These are phyloP conservation scores for Citrullus mucosospermus DNA, from an alignment of 306 rosid genomes.

Conservation along the genomic window DNA sequence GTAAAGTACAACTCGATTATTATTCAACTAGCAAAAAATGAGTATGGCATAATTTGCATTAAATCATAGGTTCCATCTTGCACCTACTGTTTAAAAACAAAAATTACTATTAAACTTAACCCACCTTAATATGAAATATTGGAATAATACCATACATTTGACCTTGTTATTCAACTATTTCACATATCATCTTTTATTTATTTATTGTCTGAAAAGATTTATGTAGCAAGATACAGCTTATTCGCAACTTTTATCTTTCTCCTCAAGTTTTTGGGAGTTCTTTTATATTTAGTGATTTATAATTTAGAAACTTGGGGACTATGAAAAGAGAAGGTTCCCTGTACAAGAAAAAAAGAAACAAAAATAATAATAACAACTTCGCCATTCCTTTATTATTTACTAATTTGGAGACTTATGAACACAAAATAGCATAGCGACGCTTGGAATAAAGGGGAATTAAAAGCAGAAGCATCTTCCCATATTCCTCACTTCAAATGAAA, in stretches of 20 bases:
- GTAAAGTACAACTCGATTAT: too few species aligned
- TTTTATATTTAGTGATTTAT: not conserved
- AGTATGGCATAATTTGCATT: too few species aligned
- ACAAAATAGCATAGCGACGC: not conserved
- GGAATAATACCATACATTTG: too few species aligned
- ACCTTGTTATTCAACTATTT: too few species aligned
- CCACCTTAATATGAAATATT: too few species aligned
- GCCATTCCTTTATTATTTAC: not conserved
- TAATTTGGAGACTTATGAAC: not conserved
- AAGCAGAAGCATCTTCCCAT: not conserved
- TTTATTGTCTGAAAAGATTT: too few species aligned
- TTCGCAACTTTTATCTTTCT: not conserved
- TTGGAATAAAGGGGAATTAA: not conserved
- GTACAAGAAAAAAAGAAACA: not conserved
- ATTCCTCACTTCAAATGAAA: not conserved
- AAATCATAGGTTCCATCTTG: too few species aligned
- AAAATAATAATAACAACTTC: not conserved
- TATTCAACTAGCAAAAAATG: too few species aligned
- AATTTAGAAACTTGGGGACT: not conserved
- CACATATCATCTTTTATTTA: too few species aligned
- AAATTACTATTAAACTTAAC: too few species aligned
- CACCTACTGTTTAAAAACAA: too few species aligned
- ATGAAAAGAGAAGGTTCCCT: not conserved
- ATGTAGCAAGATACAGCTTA: not conserved
- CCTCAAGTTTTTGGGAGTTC: not conserved